Evolutionary conservation across 345 rosid genomes (phyloP), one percentile per base, ranked within the genome.

Genomic region (Gynandropsis gynandra): DNA sequence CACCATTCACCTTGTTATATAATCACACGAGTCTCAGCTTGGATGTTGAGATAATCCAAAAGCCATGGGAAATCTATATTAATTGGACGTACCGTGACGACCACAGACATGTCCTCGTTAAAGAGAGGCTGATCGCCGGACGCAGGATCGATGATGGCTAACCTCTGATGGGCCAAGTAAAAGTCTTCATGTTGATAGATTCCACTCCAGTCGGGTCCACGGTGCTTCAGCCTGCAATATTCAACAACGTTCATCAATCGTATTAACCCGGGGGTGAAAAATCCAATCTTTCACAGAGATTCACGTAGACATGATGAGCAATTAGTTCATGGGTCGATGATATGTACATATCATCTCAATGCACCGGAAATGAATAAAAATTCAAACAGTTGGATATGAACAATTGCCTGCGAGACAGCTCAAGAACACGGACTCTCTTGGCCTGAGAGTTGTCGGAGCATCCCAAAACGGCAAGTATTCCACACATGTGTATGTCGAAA

Each of bases 201-300:
- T 7, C 98, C 98, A 60, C 98, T 92, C 98, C 98, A 92, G 67
- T 92, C 98, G 4, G 98, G 98, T 32, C 98, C 98, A 49, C 98
- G 80, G 63, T 92, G 98, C 83, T 78, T 86, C 78, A 92, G 71
- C 64, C 98, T 92, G 65, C 52, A 47, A 10, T 5, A 24, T 24
- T 24, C 29, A 24, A 2, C 29, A 24, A 2, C 29, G 5, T 5
- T 2, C 29, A 24, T 24, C 5, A 2, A 2, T 5, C 29, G 5
- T 5, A 2, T 24, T 24, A 2, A 24, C 29, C 29, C 29, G 4
- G 29, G 29, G 2, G 5, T 5, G 29, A 24, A 24, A 24, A 5
- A 24, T 24, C 5, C 29, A 2, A 24, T 24, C 5, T 24, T 24
- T 24, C 29, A 24, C 29, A 24, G 29, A 24, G 5, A 24, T 24